phyloP scores from a whole-genome alignment of 1,284 basidiomycete species.

The Austroboletus novae-zelandiae region DNA sequence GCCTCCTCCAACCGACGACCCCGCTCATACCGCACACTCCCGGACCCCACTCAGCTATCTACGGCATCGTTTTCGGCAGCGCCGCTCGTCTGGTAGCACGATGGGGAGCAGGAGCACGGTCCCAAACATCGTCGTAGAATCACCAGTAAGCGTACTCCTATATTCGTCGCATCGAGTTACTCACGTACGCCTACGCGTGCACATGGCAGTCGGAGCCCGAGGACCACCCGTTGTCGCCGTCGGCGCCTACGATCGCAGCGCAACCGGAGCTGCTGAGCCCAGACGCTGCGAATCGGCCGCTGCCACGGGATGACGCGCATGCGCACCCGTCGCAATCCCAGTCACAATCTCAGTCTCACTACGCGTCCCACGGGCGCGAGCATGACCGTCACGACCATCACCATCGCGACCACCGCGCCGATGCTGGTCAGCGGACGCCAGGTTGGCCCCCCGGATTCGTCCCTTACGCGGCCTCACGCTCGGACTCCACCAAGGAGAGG shows the following conservation, averaged over 20 bases:
- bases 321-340: constrained; percentile 15
- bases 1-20: constrained; percentile 3
- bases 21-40: constrained; percentile 4
- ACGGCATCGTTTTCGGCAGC: constrained; percentile 28
- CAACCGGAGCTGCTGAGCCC: constrained; percentile 31
- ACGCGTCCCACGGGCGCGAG: constrained; percentile 14
- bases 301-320: constrained; percentile 23
- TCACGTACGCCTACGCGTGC: background rate
- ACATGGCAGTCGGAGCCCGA: constrained; percentile 30
- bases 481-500: background rate
- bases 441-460: constrained; percentile 20
- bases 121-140: constrained; percentile 36
- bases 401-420: background rate
- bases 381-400: constrained; percentile 16
- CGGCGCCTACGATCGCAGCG: constrained; percentile 9
- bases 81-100: constrained; percentile 22
- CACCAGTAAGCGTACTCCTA: constrained; percentile 26
- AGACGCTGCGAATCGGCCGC: constrained; percentile 27
- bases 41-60: constrained; percentile 22
- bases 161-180: background rate
- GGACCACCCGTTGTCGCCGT: constrained; percentile 12
- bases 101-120: constrained; percentile 21
- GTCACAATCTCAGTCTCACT: constrained; percentile 35
- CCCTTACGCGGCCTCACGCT: constrained; percentile 5
- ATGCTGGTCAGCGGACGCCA: background rate